Conservation (phyloP, 1,139 yeast species). For the Kluyveromyces marxianus region DNA sequence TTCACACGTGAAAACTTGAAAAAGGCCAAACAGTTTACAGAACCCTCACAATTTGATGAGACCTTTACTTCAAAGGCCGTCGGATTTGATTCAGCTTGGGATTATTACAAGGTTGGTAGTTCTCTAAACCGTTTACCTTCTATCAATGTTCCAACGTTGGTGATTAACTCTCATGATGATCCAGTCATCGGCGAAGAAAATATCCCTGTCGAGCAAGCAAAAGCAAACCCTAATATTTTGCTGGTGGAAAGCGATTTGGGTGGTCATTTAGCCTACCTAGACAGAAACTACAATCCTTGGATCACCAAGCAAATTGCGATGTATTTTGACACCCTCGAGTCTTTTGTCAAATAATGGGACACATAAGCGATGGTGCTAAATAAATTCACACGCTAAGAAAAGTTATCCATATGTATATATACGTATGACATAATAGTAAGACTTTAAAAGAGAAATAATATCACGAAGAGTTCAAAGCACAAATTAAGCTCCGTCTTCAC, state of each 20-base stretch:
- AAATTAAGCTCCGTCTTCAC: slow-evolving; percentile 52
- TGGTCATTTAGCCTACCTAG: slow-evolving; percentile 73
- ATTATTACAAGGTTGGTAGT: slow-evolving; percentile 66
- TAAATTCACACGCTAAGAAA: background rate
- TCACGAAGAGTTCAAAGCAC: background rate
- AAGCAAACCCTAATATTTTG: slow-evolving; percentile 60
- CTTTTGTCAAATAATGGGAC: slow-evolving; percentile 22
- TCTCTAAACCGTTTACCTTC: slow-evolving; percentile 49
- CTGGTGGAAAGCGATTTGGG: slow-evolving; percentile 69
- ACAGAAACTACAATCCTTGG: slow-evolving; percentile 64
- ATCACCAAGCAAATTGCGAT: slow-evolving; percentile 55
- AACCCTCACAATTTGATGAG: slow-evolving; percentile 57
- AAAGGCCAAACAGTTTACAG: slow-evolving; percentile 31
- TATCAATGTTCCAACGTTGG: slow-evolving; percentile 60
- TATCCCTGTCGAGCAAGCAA: slow-evolving; percentile 56
- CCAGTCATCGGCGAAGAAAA: slow-evolving; percentile 62
- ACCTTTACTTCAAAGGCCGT: slow-evolving; percentile 63
- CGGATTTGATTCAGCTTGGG: slow-evolving; percentile 63
- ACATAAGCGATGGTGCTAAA: background rate
- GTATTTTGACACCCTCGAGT: slow-evolving; percentile 49
- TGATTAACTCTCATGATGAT: slow-evolving; percentile 71
- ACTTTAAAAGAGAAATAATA: background rate
- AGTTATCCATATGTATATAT: too few species aligned
- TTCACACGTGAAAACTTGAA: slow-evolving; percentile 33
- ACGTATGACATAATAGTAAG: background rate